These are phyloP conservation scores for Alternaria hordeiaustralica DNA, from an alignment of 2,329 filamentous ascomycete species.

Conservation along the genomic window DNA sequence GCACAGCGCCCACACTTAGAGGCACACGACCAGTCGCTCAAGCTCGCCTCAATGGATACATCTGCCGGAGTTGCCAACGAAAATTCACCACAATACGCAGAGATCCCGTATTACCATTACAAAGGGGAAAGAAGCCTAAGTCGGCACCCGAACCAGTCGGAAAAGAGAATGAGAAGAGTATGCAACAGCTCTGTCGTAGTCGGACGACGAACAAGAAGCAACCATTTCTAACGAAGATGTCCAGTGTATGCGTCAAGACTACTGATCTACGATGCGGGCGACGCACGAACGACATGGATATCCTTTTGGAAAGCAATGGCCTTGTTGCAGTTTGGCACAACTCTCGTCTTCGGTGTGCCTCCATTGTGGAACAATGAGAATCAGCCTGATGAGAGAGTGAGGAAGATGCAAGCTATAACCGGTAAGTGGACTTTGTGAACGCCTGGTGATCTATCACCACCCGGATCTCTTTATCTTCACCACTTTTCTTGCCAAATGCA, in stretches of 20 bases:
- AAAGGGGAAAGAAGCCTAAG: conserved; percentile 16
- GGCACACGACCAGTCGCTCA: not conserved
- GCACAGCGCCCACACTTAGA: conserved; percentile 18
- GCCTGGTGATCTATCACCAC: not conserved
- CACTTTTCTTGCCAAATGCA: not conserved
- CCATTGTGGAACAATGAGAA: conserved; percentile 43
- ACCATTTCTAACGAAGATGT: not conserved
- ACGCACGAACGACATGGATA: conserved; percentile 44
- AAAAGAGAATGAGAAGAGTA: conserved; percentile 34
- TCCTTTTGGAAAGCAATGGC: conserved; percentile 47
- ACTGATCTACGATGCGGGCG: conserved; percentile 48
- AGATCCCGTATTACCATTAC: conserved; percentile 23
- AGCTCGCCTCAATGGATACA: conserved; percentile 22
- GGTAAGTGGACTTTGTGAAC: conserved; percentile 26
- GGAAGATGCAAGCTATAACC: conserved; percentile 35
- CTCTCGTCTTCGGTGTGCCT: conserved; percentile 41
- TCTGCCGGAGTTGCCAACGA: conserved; percentile 36
- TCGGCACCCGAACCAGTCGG: conserved; percentile 25
- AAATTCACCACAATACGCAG: conserved; percentile 38
- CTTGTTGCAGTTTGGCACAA: conserved; percentile 43
- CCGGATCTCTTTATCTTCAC: not conserved
- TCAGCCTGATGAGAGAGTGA: conserved; percentile 36
- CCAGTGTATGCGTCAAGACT: conserved; percentile 37
- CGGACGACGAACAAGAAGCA: not conserved
- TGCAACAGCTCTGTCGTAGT: not conserved